Evolutionary conservation across 306 rosid species (phyloP).

Genomic region (Casuarina glauca): DNA sequence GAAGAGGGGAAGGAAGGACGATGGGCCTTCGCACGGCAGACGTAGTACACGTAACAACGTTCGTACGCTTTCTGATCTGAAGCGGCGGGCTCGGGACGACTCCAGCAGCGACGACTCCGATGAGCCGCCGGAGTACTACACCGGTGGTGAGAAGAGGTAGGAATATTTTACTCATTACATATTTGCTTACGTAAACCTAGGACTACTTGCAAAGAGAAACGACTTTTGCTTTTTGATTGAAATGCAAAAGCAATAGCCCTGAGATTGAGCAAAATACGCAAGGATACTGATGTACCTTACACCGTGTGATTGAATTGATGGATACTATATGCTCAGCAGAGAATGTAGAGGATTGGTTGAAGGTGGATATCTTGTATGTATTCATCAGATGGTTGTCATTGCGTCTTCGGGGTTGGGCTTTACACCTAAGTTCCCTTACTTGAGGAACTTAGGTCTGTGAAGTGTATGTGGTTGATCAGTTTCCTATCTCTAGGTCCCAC

Average conservation of each 20-base stretch:
- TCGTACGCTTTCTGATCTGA: constrained; percentile 67
- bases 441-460: not conserved
- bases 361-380: not conserved
- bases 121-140: constrained; percentile 71
- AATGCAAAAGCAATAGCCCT: not conserved
- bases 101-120: constrained; percentile 73
- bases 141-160: constrained; percentile 94
- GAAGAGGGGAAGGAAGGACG: constrained; percentile 7
- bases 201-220: not conserved
- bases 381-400: not conserved
- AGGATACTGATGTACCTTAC: not conserved
- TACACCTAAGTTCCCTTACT: not conserved
- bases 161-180: not conserved
- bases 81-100: constrained; percentile 41
- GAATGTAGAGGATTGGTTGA: not conserved
- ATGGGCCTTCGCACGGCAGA: constrained; percentile 43
- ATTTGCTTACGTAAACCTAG: not conserved
- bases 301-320: not conserved
- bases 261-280: not conserved
- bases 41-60: constrained; percentile 40
- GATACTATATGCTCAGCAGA: not conserved
- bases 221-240: not conserved
- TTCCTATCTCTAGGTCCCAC: not conserved
- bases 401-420: not conserved
- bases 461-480: not conserved